A percentile compares a stretch with the other conserved stretches of the same genome.
Evolutionary conservation across 2,329 filamentous ascomycete species (phyloP).

Genomic region (Aspergillus sp.): DNA sequence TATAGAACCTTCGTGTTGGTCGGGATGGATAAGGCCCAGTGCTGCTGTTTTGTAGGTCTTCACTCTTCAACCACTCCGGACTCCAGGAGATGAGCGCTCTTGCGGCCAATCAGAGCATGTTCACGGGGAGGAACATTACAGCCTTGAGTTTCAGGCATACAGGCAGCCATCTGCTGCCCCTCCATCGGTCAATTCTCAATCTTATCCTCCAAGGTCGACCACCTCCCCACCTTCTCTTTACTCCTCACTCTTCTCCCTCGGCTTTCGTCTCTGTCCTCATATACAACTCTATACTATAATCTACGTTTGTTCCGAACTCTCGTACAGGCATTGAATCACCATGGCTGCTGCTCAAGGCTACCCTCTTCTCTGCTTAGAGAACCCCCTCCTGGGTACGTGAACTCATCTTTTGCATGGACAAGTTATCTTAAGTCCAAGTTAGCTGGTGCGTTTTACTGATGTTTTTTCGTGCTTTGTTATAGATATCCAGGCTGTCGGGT

Average conservation of each 20-base stretch:
- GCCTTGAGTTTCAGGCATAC: constrained; percentile 11
- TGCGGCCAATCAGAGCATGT: constrained; percentile 1
- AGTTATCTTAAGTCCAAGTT: neutral
- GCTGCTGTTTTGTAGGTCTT: no score
- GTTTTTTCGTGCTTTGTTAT: neutral
- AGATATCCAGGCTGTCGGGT: constrained; percentile 88
- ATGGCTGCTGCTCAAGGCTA: constrained; percentile 81
- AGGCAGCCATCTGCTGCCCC: constrained; percentile 22
- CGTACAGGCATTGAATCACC: constrained; percentile 24
- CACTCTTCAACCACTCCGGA: constrained; percentile 1
- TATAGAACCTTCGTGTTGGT: neutral
- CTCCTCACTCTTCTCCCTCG: neutral
- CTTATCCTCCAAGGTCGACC: neutral
- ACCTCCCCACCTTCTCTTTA: constrained; percentile 4
- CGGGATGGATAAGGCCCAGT: neutral
- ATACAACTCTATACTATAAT: constrained; percentile 1
- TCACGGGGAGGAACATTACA: neutral
- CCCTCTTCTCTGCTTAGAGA: constrained; percentile 90
- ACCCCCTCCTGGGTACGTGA: constrained; percentile 80
- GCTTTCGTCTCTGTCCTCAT: constrained; percentile 1
- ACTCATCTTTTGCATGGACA: neutral
- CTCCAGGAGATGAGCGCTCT: constrained; percentile 1
- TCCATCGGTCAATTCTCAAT: constrained; percentile 13
- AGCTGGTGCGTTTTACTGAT: constrained; percentile 20
- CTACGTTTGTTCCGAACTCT: neutral